phyloP scores from a whole-genome alignment of 768 basidiomycete species.

The Termitomyces eurrhizus region DNA sequence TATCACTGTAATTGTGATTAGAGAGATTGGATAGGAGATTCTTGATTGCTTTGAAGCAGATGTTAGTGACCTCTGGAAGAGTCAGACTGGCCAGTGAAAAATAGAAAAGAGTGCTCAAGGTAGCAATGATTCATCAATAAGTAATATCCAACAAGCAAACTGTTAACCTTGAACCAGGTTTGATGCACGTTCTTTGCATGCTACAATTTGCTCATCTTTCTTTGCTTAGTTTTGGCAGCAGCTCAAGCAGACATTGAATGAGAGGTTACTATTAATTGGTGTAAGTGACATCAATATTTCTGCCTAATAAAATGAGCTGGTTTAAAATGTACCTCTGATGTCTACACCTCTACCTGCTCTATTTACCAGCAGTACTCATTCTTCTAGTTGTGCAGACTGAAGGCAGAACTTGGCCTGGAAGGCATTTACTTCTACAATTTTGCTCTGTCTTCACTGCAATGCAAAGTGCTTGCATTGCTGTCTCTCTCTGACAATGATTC shows the following conservation, averaged over 20 bases:
- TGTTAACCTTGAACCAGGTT: slow-evolving; percentile 16
- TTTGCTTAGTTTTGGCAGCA: slow-evolving; percentile 13
- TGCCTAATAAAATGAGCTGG: background rate
- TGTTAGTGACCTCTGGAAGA: slow-evolving; percentile 56
- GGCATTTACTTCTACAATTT: slow-evolving; percentile 85
- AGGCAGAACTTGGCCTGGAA: slow-evolving; percentile 66
- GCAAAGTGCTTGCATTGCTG: slow-evolving; percentile 55
- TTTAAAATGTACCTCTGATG: slow-evolving; percentile 15
- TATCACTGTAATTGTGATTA: too few relatives aligned
- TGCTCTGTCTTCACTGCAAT: slow-evolving; percentile 71
- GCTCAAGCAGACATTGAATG: slow-evolving; percentile 9
- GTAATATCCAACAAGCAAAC: background rate
- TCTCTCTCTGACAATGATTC: slow-evolving; percentile 38
- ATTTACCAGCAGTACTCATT: slow-evolving; percentile 49
- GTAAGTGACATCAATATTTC: slow-evolving; percentile 10
- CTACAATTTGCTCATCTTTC: background rate
- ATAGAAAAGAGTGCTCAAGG: slow-evolving; percentile 9
- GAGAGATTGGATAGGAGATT: slow-evolving; percentile 59
- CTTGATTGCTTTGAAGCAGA: slow-evolving; percentile 68
- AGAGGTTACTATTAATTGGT: slow-evolving; percentile 7
- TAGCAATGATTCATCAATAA: background rate
- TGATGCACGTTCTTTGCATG: background rate
- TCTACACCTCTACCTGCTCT: slow-evolving; percentile 44
- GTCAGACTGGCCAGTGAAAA: slow-evolving; percentile 46
- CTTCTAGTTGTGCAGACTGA: slow-evolving; percentile 53